Evolutionary conservation across 305 asterid genomes (phyloP).

Genomic region (Fraxinus paxiana): DNA sequence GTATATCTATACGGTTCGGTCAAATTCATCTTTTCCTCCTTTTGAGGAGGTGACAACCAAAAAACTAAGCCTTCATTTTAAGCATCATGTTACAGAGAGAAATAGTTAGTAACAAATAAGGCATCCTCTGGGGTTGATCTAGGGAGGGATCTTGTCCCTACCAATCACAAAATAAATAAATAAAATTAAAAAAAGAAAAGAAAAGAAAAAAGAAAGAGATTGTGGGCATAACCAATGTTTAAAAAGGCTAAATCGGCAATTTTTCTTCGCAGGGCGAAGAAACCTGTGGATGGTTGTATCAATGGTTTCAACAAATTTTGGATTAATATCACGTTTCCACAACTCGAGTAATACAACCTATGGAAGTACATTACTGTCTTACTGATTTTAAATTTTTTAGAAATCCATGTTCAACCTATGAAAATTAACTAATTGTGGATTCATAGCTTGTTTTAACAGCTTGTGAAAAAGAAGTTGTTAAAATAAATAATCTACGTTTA

Average conservation of each 20-base stretch:
- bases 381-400: background rate
- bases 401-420: background rate
- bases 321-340: background rate
- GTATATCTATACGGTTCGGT: background rate
- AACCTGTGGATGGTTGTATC: background rate
- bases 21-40: background rate
- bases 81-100: background rate
- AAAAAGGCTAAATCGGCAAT: background rate
- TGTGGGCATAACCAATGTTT: background rate
- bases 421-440: background rate
- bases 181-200: background rate
- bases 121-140: background rate
- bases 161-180: background rate
- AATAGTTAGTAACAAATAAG: background rate
- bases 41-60: background rate
- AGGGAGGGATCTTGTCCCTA: background rate
- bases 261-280: background rate
- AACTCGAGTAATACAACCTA: background rate
- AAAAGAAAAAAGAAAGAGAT: background rate
- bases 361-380: background rate
- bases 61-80: background rate
- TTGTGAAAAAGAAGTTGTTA: background rate
- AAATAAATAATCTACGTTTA: background rate
- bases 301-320: background rate
- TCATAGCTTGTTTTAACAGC: background rate